These are phyloP conservation scores for Mycena alexandri DNA, from an alignment of 768 basidiomycete species.

Conservation along the genomic window DNA sequence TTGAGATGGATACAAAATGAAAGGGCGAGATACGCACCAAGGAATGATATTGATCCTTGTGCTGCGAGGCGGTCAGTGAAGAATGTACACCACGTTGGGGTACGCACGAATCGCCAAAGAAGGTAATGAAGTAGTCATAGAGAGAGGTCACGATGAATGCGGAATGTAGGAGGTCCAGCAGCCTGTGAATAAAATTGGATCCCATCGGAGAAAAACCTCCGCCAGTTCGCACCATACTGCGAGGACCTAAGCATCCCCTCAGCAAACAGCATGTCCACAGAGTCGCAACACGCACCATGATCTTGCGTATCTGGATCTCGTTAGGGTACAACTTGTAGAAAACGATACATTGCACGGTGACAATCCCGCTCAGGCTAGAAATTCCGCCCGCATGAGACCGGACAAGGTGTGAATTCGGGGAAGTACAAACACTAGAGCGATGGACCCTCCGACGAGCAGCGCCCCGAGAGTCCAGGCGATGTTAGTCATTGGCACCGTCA, in stretches of 20 bases:
- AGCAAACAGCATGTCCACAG: neutral
- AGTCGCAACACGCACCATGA: conserved; percentile 27
- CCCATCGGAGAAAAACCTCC: too few species aligned
- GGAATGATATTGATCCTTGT: conserved; percentile 22
- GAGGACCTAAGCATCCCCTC: conserved; percentile 5
- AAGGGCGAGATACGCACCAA: conserved; percentile 19
- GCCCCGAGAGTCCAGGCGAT: conserved; percentile 36
- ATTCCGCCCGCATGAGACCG: neutral
- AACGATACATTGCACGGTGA: conserved; percentile 37
- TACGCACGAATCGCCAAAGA: conserved; percentile 47
- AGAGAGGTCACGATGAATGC: conserved; percentile 48
- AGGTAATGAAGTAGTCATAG: conserved; percentile 47
- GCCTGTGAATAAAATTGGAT: conserved; percentile 22
- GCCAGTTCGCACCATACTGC: conserved; percentile 21
- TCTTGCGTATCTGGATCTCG: conserved; percentile 17
- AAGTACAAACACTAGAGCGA: conserved; percentile 33
- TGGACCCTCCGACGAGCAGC: conserved; percentile 35
- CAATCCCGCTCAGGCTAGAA: conserved; percentile 37
- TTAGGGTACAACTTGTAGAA: conserved; percentile 36
- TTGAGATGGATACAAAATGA: neutral
- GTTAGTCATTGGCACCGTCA: conserved; percentile 20
- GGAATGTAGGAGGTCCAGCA: conserved; percentile 48
- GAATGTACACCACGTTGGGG: neutral
- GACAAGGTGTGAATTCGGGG: neutral
- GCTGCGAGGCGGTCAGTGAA: neutral